phyloP scores from a whole-genome alignment of 306 rosid species.

The Sicyos baderoa region DNA sequence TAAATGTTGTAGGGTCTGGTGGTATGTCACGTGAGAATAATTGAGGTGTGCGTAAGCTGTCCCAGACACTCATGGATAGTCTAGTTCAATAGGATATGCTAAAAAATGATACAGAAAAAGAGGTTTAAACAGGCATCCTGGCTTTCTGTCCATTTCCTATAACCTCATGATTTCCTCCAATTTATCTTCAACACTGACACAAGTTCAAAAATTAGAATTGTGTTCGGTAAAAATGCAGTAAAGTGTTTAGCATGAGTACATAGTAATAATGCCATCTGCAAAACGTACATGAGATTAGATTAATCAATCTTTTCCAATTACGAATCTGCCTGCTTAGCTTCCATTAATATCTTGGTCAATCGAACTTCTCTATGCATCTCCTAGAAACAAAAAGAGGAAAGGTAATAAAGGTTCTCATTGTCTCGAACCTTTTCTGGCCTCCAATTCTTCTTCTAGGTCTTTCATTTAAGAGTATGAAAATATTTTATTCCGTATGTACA shows the following conservation, averaged over 20 bases:
- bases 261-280: not conserved
- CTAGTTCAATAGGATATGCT: not conserved
- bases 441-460: not conserved
- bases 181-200: not conserved
- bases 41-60: too few species aligned
- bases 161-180: not conserved
- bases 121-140: not conserved
- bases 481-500: not conserved
- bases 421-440: slow-evolving; percentile 1
- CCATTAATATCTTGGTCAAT: not conserved
- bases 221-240: not conserved
- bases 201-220: not conserved
- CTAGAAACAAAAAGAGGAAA: not conserved
- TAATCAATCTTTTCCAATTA: not conserved
- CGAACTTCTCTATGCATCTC: not conserved
- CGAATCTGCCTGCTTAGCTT: not conserved
- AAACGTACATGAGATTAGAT: not conserved
- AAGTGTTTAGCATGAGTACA: not conserved
- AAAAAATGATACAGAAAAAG: not conserved
- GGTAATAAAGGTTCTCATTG: not conserved
- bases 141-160: not conserved
- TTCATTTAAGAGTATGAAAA: slow-evolving; percentile 3
- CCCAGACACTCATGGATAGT: not conserved
- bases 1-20: too few species aligned
- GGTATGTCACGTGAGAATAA: too few species aligned